A percentile compares a stretch with the other conserved stretches of the same genome.
Conservation (phyloP, 108 stramenopile genomes). For the Cyclotella cryptica region DNA sequence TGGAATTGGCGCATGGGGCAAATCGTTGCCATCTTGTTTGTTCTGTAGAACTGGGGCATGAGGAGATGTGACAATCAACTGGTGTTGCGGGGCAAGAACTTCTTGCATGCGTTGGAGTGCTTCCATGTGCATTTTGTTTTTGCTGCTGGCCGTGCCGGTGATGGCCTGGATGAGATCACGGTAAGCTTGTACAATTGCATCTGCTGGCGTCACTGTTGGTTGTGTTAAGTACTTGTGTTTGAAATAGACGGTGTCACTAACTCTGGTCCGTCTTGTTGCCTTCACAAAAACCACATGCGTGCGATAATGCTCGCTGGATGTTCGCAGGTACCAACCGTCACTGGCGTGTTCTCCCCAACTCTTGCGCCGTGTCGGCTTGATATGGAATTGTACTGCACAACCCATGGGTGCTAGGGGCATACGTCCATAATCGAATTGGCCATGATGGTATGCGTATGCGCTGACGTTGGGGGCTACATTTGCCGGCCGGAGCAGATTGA, state of each 20-base stretch:
- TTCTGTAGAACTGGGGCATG: no score
- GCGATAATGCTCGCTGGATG: slow-evolving; percentile 33
- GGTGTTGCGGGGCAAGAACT: neutral
- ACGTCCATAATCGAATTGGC: slow-evolving; percentile 48
- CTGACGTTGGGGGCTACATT: slow-evolving; percentile 36
- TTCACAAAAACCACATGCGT: slow-evolving; percentile 21
- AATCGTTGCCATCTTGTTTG: no score
- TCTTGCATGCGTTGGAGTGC: neutral
- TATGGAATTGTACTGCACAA: slow-evolving; percentile 35
- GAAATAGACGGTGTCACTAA: slow-evolving; percentile 37
- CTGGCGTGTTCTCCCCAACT: slow-evolving; percentile 23
- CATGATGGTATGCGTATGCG: slow-evolving; percentile 22
- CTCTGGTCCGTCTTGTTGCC: slow-evolving; percentile 22
- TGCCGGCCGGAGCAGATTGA: slow-evolving; percentile 47
- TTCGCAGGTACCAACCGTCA: slow-evolving; percentile 35
- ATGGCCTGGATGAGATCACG: neutral
- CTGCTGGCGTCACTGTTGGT: slow-evolving; percentile 24
- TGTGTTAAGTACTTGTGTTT: slow-evolving; percentile 37
- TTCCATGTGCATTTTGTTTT: no score
- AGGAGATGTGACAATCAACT: no score
- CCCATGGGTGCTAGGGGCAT: slow-evolving; percentile 60
- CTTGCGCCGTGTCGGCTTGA: slow-evolving; percentile 24
- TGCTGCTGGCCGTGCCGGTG: neutral
- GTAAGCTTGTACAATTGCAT: slow-evolving; percentile 25
- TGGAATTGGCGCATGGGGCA: no score